These are phyloP conservation scores for Termitomyces eurrhizus DNA, from an alignment of 768 basidiomycete genomes.

Conservation along the genomic window DNA sequence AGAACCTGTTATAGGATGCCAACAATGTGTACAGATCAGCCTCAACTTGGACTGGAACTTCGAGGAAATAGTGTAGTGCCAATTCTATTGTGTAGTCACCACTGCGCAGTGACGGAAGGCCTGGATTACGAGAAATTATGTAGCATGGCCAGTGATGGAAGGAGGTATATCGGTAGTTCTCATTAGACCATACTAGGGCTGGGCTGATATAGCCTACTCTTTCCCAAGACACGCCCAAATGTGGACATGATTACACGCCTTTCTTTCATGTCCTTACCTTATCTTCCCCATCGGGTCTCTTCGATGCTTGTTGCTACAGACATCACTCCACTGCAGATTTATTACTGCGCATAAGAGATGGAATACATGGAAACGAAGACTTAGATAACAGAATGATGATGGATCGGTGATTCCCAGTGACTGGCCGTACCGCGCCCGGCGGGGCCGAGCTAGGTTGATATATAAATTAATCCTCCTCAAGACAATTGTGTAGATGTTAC, in stretches of 20 bases:
- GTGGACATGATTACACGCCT: background rate
- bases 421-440: too few relatives aligned
- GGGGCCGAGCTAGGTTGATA: too few relatives aligned
- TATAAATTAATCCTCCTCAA: too few relatives aligned
- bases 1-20: background rate
- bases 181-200: background rate
- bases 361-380: background rate
- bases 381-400: background rate
- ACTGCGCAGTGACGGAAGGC: background rate
- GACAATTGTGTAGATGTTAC: background rate
- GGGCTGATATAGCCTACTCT: background rate
- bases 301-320: background rate
- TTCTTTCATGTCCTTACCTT: background rate
- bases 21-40: background rate
- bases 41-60: background rate
- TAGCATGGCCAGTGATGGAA: background rate
- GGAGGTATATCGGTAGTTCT: background rate
- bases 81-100: background rate
- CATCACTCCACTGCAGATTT: background rate
- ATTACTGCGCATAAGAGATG: background rate
- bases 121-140: background rate
- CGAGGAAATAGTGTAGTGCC: background rate
- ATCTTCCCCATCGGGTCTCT: background rate
- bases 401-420: background rate
- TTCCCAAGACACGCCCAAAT: background rate